Base-by-base conservation (phyloP, 2,329 filamentous ascomycete species). In the Nannizzia gypsea region DNA sequence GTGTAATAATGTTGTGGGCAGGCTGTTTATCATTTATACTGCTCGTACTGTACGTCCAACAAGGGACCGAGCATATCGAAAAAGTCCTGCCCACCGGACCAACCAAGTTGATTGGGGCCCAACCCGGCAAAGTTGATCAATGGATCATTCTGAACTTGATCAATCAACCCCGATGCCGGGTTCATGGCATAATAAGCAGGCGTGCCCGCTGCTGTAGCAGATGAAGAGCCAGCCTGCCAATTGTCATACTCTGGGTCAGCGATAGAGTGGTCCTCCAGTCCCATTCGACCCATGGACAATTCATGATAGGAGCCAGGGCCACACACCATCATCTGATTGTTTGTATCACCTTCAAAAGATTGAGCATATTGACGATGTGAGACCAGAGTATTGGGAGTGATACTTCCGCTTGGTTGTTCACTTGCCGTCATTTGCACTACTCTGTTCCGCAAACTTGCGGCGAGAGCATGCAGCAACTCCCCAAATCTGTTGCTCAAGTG, bases 401-500 rank as follows among this genome's bases (percentile, higher is more conserved):
- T 61, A 52, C 61, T 62, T 22, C 58, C 62, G 36, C 62, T 65
- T 17, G 58, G 59, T 8, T 28, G 52, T 38, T 59, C 40, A 36
- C 61, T 58, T n/a, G 57, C 57, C 15, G 28, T 38, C 9, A 61
- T 57, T 31, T 60, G 54, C 44, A 62, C 57, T 28, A 65, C 62
- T 6, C 63, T 59, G 36, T 40, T 64, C 15, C 62, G 62, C 48
- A 65, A 61, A 48, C 62, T 65, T 8, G 62, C 40, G 17, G 58
- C 61, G 38, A 65, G 59, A 13, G 64, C 64, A 13, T 62, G 59
- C 28, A 65, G 61, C 2, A 65, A 58, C 42, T 65, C 64, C 5
- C 64, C 64, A 50, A 93, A 93, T 6, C 88, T 83, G 61, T 88
- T 90, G 31, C 77, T 78, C 2, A 83, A 75, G 67, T 83, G 81